phyloP scores from a whole-genome alignment of 192 early-diverging fungal species.

The Umbelopsis vinacea region DNA sequence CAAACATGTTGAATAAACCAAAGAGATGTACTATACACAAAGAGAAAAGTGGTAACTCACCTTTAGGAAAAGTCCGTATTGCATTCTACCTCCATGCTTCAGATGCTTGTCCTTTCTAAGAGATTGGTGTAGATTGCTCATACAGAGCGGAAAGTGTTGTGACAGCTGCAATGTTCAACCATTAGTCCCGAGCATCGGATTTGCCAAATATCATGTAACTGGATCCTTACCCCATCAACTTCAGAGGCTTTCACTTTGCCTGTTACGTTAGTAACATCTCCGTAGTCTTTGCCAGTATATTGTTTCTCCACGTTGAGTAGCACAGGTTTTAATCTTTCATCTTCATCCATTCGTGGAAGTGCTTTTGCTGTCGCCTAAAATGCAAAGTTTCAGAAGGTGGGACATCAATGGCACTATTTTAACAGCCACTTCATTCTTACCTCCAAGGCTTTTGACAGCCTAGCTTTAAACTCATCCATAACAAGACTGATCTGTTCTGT shows the following conservation, averaged over 20 bases:
- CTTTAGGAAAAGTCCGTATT: slow-evolving; percentile 94
- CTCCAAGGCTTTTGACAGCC: slow-evolving; percentile 56
- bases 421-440: slow-evolving; percentile 29
- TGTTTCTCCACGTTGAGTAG: slow-evolving; percentile 86
- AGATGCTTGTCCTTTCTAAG: slow-evolving; percentile 80
- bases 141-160: slow-evolving; percentile 88
- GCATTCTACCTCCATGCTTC: slow-evolving; percentile 86
- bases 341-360: slow-evolving; percentile 88
- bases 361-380: slow-evolving; percentile 71
- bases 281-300: slow-evolving; percentile 74
- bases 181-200: neutral
- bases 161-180: slow-evolving; percentile 44
- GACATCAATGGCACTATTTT: neutral
- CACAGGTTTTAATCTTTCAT: slow-evolving; percentile 88
- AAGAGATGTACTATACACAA: neutral
- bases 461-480: slow-evolving; percentile 73
- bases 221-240: slow-evolving; percentile 59
- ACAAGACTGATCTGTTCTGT: slow-evolving; percentile 74
- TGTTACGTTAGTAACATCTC: slow-evolving; percentile 43
- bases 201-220: neutral
- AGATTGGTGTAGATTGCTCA: slow-evolving; percentile 78
- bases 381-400: neutral
- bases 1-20: neutral
- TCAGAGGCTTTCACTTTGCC: slow-evolving; percentile 68
- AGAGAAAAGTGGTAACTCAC: slow-evolving; percentile 27